Conservation (phyloP, 257 asterid species). For the Primulina huaijiensis region DNA sequence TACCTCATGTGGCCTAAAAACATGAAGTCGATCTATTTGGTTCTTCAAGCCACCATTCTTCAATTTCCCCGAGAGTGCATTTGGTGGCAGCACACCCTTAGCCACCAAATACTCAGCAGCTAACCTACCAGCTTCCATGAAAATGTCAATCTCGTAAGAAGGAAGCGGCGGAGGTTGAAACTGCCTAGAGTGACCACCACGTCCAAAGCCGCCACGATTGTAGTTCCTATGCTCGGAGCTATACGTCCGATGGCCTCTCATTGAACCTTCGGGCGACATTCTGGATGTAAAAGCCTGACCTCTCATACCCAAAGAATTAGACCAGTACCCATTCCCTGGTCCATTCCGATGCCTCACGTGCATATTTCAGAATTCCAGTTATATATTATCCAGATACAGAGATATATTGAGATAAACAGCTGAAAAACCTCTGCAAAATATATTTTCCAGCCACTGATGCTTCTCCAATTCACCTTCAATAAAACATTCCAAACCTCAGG, state of each 20-base stretch:
- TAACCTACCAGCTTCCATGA: constrained; percentile 85
- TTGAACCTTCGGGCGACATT: constrained; percentile 63
- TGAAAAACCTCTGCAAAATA: constrained; percentile 20
- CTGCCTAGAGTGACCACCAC: constrained; percentile 59
- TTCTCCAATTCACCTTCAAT: neutral
- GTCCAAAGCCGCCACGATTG: constrained; percentile 68
- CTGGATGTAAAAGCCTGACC: constrained; percentile 51
- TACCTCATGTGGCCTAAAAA: constrained; percentile 42
- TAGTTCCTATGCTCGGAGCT: constrained; percentile 54
- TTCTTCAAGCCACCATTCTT: constrained; percentile 50
- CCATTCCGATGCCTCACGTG: constrained; percentile 68
- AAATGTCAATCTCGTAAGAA: constrained; percentile 47
- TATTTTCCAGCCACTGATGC: constrained; percentile 1
- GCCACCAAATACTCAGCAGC: constrained; percentile 86
- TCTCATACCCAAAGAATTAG: constrained; percentile 60
- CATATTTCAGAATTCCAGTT: constrained; percentile 42
- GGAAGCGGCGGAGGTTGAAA: constrained; percentile 55
- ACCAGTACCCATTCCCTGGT: constrained; percentile 73
- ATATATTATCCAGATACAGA: neutral
- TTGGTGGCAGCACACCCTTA: constrained; percentile 69
- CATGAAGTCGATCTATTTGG: constrained; percentile 34
- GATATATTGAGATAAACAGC: constrained; percentile 17
- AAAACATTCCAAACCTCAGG: neutral
- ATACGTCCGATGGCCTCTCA: constrained; percentile 62
- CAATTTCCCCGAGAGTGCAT: constrained; percentile 73